Evolutionary conservation across 805 yeast genomes (phyloP).

Genomic region (Metschnikowia borealis): DNA sequence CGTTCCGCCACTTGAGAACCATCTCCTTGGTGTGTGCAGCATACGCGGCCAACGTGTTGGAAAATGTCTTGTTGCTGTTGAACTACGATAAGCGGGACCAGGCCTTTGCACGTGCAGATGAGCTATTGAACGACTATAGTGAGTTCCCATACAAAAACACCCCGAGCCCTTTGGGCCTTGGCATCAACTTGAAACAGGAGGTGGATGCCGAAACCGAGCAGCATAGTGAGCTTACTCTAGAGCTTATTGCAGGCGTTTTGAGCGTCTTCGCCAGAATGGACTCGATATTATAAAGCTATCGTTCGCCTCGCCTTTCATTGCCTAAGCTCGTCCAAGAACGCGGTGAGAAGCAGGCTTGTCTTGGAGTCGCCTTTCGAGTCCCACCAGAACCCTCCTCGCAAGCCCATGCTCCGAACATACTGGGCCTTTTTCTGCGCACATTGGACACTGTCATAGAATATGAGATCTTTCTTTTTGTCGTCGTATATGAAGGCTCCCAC

Average conservation of each 20-base stretch:
- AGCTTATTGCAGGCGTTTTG: conserved; percentile 88
- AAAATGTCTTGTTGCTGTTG: conserved; percentile 72
- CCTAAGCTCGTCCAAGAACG: conserved; percentile 13
- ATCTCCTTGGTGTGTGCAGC: conserved; percentile 82
- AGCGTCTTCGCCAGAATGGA: conserved; percentile 91
- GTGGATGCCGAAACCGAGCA: conserved; percentile 50
- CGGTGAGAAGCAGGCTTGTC: conserved; percentile 41
- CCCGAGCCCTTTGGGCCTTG: conserved; percentile 61
- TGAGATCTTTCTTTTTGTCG: conserved; percentile 3
- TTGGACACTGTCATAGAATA: conserved; percentile 58
- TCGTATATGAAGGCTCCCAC: conserved; percentile 39
- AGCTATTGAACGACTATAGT: conserved; percentile 72
- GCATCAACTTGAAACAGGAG: conserved; percentile 64
- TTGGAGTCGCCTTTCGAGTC: conserved; percentile 74
- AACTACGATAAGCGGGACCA: conserved; percentile 87
- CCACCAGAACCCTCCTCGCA: conserved; percentile 96
- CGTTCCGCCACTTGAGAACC: conserved; percentile 70
- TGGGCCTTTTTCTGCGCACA: conserved; percentile 55
- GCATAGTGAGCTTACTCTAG: conserved; percentile 64
- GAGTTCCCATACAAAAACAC: conserved; percentile 73
- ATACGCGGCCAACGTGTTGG: conserved; percentile 94
- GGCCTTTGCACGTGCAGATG: conserved; percentile 94
- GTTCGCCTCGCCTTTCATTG: neutral
- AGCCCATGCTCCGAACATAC: conserved; percentile 42
- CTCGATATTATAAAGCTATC: conserved; percentile 55